Evolutionary conservation across 2,329 filamentous ascomycete genomes (phyloP), one percentile per base, ranked within the genome.

Genomic region (Stagonosporopsis vannaccii): DNA sequence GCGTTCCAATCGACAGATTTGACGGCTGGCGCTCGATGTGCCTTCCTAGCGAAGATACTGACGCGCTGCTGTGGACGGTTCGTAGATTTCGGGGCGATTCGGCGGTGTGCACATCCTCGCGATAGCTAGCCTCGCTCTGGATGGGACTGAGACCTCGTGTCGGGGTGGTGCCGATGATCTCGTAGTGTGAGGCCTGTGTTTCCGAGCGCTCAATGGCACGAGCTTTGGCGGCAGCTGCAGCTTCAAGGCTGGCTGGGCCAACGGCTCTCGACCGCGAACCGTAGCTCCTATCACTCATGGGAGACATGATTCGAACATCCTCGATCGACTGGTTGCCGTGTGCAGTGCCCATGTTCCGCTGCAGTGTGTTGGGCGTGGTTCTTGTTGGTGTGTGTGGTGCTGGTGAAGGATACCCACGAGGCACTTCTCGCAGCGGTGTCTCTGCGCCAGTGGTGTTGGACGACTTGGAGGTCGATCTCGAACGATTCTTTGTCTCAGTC

Each of bases 121-220:
- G 65, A 68, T 92, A 94, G 60, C 93, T 95, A 11, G 92, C 94
- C 15, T 97, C 91, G 67, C 93, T 97, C 65, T 95, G 93, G 57
- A 96, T 93, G 0, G 94, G 94, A 71, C 93, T 97, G 44, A 96
- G 78, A 11, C 87, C 89, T 37, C 90, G 88, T 37, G 84, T 63
- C 3, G 72, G 68, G 2, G 68, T 70, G 6, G 71, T 61, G 19
- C 69, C 69, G 5, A 67, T 70, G 49, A 75, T 73, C 44, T 76
- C 73, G 50, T 71, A 75, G 43, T 74, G 71, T n/a, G 73, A 74
- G 5, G 68, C 64, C 33, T 72, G 73, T n/a, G 71, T 68, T 37
- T 71, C 62, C 9, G 65, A 61, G 26, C 64, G 67, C 59, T 75
- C 73, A 23, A 75, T 67, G 7, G 74, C 73, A 46, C 72, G 72